phyloP scores from a whole-genome alignment of 1,139 yeast genomes.

The Hemisphaericaspora xylanilytica region DNA sequence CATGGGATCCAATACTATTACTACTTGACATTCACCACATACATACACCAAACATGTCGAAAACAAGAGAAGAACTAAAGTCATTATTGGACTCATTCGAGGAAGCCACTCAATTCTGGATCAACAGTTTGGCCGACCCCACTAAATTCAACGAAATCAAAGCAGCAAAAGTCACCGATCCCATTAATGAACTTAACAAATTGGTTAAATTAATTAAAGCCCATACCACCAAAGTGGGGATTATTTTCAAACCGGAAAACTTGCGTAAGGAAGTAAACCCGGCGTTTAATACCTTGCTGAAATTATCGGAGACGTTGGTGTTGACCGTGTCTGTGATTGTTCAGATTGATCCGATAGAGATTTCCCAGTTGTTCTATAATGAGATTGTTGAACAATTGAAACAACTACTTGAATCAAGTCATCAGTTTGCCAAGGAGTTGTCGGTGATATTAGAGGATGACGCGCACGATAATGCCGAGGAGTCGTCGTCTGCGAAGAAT shows the following conservation, averaged over 20 bases:
- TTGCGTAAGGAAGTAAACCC: conserved; percentile 38
- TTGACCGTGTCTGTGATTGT: conserved; percentile 46
- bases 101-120: conserved; percentile 39
- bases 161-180: conserved; percentile 39
- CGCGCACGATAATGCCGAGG: conserved; percentile 16
- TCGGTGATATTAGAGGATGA: conserved; percentile 30
- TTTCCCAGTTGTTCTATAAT: conserved; percentile 41
- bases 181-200: conserved; percentile 58
- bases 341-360: conserved; percentile 37
- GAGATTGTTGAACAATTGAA: conserved; percentile 30
- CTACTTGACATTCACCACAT: too few relatives aligned
- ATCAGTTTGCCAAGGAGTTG: conserved; percentile 23
- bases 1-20: background rate
- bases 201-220: conserved; percentile 63
- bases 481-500: conserved; percentile 13
- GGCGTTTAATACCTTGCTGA: conserved; percentile 52
- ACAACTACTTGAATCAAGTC: conserved; percentile 10
- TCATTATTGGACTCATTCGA: conserved; percentile 30
- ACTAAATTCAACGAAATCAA: conserved; percentile 17
- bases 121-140: conserved; percentile 15
- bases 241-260: conserved; percentile 64
- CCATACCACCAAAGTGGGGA: conserved; percentile 76
- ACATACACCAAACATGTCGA: conserved; percentile 10
- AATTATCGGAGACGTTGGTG: conserved; percentile 44
- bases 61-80: conserved; percentile 23